Evolutionary conservation across 805 yeast species (phyloP).

Genomic region (Candida jianshihensis): DNA sequence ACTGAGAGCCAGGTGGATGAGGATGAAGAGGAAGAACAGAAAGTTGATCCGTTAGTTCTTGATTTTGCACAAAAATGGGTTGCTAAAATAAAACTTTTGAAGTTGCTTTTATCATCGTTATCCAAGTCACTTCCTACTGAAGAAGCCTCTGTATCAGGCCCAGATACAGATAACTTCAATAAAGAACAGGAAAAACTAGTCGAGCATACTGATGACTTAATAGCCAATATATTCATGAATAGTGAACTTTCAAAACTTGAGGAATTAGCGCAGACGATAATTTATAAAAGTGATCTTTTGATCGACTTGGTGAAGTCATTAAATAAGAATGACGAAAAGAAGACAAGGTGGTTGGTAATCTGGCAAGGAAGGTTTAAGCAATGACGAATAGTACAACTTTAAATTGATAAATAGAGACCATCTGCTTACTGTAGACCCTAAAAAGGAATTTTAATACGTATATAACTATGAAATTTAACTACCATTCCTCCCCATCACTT

Average conservation of each 20-base stretch:
- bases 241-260: constrained; percentile 19
- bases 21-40: constrained; percentile 19
- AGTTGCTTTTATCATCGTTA: constrained; percentile 50
- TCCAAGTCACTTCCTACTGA: constrained; percentile 47
- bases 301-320: constrained; percentile 30
- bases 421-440: too few relatives aligned
- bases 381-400: neutral
- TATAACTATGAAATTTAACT: neutral
- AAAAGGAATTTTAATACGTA: constrained; percentile 1
- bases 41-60: constrained; percentile 29
- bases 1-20: constrained; percentile 27
- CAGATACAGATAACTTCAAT: constrained; percentile 41
- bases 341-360: constrained; percentile 49
- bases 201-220: constrained; percentile 47
- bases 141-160: constrained; percentile 29
- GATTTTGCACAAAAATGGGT: constrained; percentile 43
- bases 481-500: constrained; percentile 77
- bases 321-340: constrained; percentile 44
- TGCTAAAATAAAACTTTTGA: constrained; percentile 47
- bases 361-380: constrained; percentile 40
- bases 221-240: constrained; percentile 46
- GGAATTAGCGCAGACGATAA: constrained; percentile 27
- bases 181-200: constrained; percentile 35
- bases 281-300: constrained; percentile 10
- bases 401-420: neutral